Evolutionary conservation across 768 basidiomycete species (phyloP).

Genomic region (Leccinum boreale): DNA sequence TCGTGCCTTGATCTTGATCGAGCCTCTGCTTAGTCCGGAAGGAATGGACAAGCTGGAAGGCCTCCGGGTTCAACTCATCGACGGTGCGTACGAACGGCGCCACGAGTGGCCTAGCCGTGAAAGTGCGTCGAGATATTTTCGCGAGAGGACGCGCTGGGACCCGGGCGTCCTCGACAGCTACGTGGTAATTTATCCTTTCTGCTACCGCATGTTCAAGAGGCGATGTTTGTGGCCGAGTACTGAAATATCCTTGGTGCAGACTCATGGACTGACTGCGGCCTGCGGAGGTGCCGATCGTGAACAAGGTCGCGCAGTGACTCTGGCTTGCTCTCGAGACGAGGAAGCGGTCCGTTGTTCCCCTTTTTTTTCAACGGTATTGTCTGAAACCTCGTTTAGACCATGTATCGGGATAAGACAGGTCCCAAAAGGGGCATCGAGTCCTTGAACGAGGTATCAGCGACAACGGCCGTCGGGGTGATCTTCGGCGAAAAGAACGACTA

Average conservation of each 20-base stretch:
- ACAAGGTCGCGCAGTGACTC: conserved; percentile 37
- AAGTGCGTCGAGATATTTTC: conserved; percentile 39
- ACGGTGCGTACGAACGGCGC: conserved; percentile 46
- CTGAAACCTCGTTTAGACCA: conserved; percentile 38
- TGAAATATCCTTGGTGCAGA: conserved; percentile 29
- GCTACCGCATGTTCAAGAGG: background rate
- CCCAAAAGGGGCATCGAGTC: conserved; percentile 49
- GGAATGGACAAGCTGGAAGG: conserved; percentile 40
- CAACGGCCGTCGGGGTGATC: conserved; percentile 50
- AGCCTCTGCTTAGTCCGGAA: conserved; percentile 59
- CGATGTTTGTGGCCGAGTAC: background rate
- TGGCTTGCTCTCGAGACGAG: conserved; percentile 60
- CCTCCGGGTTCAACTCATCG: conserved; percentile 43
- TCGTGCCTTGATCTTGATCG: conserved; percentile 53
- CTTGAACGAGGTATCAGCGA: conserved; percentile 38
- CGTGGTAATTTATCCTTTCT: conserved; percentile 39
- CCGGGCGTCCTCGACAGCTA: conserved; percentile 48
- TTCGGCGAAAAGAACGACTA: conserved; percentile 51
- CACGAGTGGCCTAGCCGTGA: conserved; percentile 51
- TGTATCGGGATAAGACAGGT: conserved; percentile 61
- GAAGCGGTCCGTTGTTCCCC: conserved; percentile 47
- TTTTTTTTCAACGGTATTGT: background rate
- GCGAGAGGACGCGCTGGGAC: conserved; percentile 48
- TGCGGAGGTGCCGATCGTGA: conserved; percentile 31
- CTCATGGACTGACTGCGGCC: conserved; percentile 40